Evolutionary conservation across 2,329 filamentous ascomycete species (phyloP).

Genomic region (Paraphaeosphaeria minitans): DNA sequence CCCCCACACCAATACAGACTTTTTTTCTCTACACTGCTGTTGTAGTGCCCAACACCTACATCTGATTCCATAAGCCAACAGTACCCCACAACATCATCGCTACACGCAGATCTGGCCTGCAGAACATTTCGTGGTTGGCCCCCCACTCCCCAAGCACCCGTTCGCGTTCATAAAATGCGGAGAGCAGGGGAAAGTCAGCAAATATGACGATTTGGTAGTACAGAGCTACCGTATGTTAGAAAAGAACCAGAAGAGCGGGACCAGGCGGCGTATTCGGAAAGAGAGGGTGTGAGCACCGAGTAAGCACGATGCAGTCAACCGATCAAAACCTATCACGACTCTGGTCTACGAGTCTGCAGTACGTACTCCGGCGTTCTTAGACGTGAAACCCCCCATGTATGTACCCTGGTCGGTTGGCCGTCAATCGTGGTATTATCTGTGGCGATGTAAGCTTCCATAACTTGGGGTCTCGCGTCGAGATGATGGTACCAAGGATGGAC

Average conservation of each 20-base stretch:
- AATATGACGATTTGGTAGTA: conserved; percentile 11
- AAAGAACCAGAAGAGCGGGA: conserved; percentile 15
- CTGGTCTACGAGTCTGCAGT: not conserved
- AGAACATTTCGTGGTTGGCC: not conserved
- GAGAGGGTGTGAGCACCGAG: not conserved
- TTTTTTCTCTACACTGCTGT: too few relatives aligned
- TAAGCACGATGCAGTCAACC: not conserved
- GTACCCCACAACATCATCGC: not conserved
- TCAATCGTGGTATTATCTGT: not conserved
- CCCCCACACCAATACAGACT: too few relatives aligned
- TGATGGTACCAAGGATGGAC: not conserved
- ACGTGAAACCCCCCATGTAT: not conserved
- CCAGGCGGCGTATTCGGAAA: conserved; percentile 10
- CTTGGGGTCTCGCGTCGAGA: not conserved
- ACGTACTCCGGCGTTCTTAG: not conserved
- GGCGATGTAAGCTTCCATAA: conserved; percentile 1
- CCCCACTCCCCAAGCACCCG: not conserved
- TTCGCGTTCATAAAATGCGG: conserved; percentile 14
- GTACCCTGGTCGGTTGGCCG: not conserved
- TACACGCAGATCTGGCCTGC: not conserved
- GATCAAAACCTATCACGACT: not conserved
- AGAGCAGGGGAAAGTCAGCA: conserved; percentile 7
- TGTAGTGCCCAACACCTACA: too few relatives aligned
- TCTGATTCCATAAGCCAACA: too few relatives aligned
- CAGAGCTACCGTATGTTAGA: conserved; percentile 21